Base-by-base conservation (phyloP, 805 yeast genomes). In the Hanseniaspora guilliermondii region DNA sequence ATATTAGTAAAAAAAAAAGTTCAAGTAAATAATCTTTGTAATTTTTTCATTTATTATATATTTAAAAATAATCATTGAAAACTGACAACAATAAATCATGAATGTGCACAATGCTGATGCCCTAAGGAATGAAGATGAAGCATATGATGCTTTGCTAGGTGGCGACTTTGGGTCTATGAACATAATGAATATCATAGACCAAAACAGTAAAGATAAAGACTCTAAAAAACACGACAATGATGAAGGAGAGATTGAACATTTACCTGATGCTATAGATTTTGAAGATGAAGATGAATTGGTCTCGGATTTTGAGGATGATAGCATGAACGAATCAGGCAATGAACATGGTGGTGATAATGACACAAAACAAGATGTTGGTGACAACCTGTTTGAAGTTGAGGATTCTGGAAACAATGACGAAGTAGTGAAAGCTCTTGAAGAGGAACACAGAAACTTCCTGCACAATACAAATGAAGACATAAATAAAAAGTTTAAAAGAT, bases 221-320 rank as follows among this genome's bases (percentile, higher is more conserved):
- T 49, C 56, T 2, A 56, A 58, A n/a, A 56, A 25, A 3, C 33
- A 54, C 6, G 48, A 64, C 8, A 37, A 48, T 24, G 75, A 72
- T 6, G 76, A 70, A 33, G 82, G 77, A 19, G 70, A 58, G 19
- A 77, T 67, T 70, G 75, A 76, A 53, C 97, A 89, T 67, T 89
- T 93, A 1, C 96, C 79, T 6, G 91, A 89, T 66, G 98, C 98
- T 9, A 73, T 88, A 33, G 97, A 91, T 67, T 91, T 85, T 65
- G 96, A 87, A 63, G 96, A 87, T 65, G 94, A 86, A 62, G 97
- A 89, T 60, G 97, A 89, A 66, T 71, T 89, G 48, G 97, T 97
- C 0, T 97, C 89, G 24, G 96, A 89, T 46, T 46, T 44, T 45
- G 95, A 86, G 21, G 57, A 49, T 14, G 44, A 56, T 9, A 59